A percentile compares a stretch with the other conserved stretches of the same genome.
phyloP scores from a whole-genome alignment of 2,329 filamentous ascomycete genomes.

The Penicillium sp. region DNA sequence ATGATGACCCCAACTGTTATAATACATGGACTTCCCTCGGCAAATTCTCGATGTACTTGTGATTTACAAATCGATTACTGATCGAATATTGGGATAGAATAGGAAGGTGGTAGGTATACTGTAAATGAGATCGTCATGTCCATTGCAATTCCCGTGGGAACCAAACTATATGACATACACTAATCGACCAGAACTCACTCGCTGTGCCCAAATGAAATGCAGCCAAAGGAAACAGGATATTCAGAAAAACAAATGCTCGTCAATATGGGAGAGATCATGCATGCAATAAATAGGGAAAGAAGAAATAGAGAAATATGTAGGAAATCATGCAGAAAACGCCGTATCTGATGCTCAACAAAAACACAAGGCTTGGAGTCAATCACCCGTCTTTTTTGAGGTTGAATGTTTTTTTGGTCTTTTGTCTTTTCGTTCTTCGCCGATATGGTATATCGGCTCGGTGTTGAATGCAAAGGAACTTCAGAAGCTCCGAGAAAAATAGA shows the following conservation, averaged over 20 bases:
- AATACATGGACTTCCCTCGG: neutral
- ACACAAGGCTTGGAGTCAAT: conserved; percentile 10
- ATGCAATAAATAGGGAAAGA: conserved; percentile 1
- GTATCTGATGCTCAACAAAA: conserved; percentile 21
- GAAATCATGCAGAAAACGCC: conserved; percentile 22
- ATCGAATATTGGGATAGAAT: neutral
- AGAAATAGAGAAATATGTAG: neutral
- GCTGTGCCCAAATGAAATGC: conserved; percentile 26
- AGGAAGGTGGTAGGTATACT: neutral
- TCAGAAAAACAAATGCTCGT: conserved; percentile 5
- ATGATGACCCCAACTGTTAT: neutral
- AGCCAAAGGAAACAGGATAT: conserved; percentile 1
- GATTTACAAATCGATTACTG: neutral
- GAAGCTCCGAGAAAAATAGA: conserved; percentile 11
- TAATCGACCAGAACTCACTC: conserved; percentile 27
- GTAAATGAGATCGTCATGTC: conserved; percentile 15
- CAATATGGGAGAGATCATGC: conserved; percentile 11
- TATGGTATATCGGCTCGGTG: neutral
- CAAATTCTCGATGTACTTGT: neutral
- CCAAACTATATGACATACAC: conserved; percentile 23
- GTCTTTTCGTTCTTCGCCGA: conserved; percentile 2
- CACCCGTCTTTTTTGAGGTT: conserved; percentile 15
- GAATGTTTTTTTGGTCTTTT: conserved; percentile 11
- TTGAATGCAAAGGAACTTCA: conserved; percentile 7
- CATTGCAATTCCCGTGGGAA: conserved; percentile 18